Percentiles rank a stretch among this genome's conserved stretches.
Evolutionary conservation across 2,329 filamentous ascomycete species (phyloP).

Genomic region (Pestalotiopsis sp.): DNA sequence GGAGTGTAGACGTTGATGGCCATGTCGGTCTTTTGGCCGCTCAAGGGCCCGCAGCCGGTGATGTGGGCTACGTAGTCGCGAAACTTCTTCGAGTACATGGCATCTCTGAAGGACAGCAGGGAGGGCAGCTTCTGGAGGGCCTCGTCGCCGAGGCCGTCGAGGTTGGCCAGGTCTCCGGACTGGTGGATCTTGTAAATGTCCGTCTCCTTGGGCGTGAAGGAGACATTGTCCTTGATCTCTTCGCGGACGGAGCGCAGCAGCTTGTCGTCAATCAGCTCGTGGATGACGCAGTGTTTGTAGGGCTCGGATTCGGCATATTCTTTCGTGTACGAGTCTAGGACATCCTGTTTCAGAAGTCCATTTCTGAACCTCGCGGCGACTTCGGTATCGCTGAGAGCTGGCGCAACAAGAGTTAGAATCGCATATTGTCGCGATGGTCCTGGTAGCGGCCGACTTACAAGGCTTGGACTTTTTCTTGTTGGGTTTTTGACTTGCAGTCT

Average conservation of each 20-base stretch:
- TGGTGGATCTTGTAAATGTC: constrained; percentile 99
- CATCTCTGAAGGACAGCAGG: constrained; percentile 88
- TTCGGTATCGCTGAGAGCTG: constrained; percentile 52
- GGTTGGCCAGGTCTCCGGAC: constrained; percentile 94
- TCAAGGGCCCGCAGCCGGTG: constrained; percentile 83
- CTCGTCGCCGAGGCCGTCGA: constrained; percentile 88
- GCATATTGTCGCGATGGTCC: not conserved
- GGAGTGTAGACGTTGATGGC: constrained; percentile 98
- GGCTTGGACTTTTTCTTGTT: constrained; percentile 56
- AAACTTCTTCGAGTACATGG: constrained; percentile 88
- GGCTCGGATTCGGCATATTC: constrained; percentile 67
- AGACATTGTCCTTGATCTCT: constrained; percentile 88
- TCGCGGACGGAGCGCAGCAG: constrained; percentile 84
- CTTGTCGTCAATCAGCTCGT: constrained; percentile 74
- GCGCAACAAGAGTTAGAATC: not conserved
- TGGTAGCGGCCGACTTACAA: constrained; percentile 32
- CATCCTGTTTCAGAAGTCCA: constrained; percentile 65
- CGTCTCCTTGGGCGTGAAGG: constrained; percentile 97
- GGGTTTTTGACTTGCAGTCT: constrained; percentile 44
- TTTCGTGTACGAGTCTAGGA: constrained; percentile 61
- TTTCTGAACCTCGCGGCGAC: constrained; percentile 64
- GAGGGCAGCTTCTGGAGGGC: constrained; percentile 86
- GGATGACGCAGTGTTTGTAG: constrained; percentile 93
- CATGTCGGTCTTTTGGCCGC: constrained; percentile 96
- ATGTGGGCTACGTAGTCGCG: constrained; percentile 86